Percentiles rank a stretch among this genome's conserved stretches.
Conservation (phyloP, 768 basidiomycete species). For the Mycena belliarum region DNA sequence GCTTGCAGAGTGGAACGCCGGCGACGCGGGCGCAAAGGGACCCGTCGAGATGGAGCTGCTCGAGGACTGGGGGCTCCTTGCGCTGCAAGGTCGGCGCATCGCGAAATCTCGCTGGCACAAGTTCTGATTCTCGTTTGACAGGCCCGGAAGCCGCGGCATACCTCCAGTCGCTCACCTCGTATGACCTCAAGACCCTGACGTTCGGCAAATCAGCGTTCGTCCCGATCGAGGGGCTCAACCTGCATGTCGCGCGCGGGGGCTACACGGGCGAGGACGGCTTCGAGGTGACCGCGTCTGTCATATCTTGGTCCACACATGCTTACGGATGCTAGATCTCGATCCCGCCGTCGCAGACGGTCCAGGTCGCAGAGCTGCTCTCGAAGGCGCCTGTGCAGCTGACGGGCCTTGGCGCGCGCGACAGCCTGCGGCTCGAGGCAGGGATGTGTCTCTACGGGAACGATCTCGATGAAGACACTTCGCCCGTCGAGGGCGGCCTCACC, state of each 20-base stretch:
- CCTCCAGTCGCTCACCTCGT: constrained; percentile 74
- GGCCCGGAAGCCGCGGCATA: constrained; percentile 83
- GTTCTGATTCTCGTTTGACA: constrained; percentile 27
- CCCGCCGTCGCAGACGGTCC: constrained; percentile 73
- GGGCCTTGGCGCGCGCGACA: constrained; percentile 92
- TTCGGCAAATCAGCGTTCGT: constrained; percentile 87
- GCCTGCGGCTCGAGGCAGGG: constrained; percentile 92
- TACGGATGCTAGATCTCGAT: constrained; percentile 73
- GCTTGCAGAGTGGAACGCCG: constrained; percentile 77
- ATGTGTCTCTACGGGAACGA: constrained; percentile 97
- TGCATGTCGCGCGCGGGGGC: constrained; percentile 91
- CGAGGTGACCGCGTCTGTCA: constrained; percentile 54
- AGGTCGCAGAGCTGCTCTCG: constrained; percentile 67
- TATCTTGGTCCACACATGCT: not conserved
- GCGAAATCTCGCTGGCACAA: not conserved
- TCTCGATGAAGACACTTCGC: constrained; percentile 81
- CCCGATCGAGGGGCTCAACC: constrained; percentile 72
- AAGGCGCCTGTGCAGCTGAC: constrained; percentile 74
- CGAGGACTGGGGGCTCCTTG: constrained; percentile 85
- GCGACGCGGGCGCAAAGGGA: constrained; percentile 50
- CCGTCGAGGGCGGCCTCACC: constrained; percentile 86
- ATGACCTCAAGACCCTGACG: constrained; percentile 70
- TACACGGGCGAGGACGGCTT: constrained; percentile 99
- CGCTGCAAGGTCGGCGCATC: constrained; percentile 78
- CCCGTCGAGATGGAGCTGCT: constrained; percentile 81